Conservation (phyloP, 352 stramenopile species). For the Peronosclerospora sorghi region DNA sequence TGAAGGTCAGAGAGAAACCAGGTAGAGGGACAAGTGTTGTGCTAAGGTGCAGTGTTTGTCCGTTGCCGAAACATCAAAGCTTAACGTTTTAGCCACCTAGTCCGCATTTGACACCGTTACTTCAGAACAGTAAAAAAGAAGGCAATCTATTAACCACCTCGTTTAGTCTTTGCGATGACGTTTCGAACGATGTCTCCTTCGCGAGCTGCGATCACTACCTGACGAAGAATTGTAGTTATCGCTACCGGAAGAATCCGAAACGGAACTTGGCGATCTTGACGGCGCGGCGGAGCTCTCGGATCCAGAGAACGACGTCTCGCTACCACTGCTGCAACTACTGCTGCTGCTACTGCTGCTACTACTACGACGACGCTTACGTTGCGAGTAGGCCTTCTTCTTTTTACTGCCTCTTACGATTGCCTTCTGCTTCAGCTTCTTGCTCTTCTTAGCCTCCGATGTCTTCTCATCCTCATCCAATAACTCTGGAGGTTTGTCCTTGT, state of each 20-base stretch:
- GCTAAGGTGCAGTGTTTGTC: no score
- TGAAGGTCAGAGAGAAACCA: neutral
- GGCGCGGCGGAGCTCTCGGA: no score
- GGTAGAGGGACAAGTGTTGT: neutral
- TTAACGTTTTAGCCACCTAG: no score
- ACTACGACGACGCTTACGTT: slow-evolving; percentile 18
- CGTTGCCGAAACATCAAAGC: no score
- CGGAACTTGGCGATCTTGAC: slow-evolving; percentile 16
- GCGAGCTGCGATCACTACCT: slow-evolving; percentile 13
- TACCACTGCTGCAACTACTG: slow-evolving; percentile 20
- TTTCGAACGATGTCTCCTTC: slow-evolving; percentile 23
- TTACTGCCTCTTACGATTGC: slow-evolving; percentile 7
- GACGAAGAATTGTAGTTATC: slow-evolving; percentile 22
- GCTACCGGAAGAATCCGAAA: slow-evolving; percentile 17
- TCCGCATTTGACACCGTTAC: no score
- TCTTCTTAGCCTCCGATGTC: slow-evolving; percentile 9
- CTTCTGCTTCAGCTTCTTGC: slow-evolving; percentile 20
- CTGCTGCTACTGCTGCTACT: slow-evolving; percentile 25
- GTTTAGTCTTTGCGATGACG: slow-evolving; percentile 29
- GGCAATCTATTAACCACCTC: neutral
- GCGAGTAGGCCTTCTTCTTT: slow-evolving; percentile 8
- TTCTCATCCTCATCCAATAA: slow-evolving; percentile 28
- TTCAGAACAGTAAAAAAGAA: neutral
- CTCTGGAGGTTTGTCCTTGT: slow-evolving; percentile 60
- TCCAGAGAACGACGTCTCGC: slow-evolving; percentile 15